Evolutionary conservation across 2,329 filamentous ascomycete species (phyloP).

Genomic region (Penicillium griseofulvum): DNA sequence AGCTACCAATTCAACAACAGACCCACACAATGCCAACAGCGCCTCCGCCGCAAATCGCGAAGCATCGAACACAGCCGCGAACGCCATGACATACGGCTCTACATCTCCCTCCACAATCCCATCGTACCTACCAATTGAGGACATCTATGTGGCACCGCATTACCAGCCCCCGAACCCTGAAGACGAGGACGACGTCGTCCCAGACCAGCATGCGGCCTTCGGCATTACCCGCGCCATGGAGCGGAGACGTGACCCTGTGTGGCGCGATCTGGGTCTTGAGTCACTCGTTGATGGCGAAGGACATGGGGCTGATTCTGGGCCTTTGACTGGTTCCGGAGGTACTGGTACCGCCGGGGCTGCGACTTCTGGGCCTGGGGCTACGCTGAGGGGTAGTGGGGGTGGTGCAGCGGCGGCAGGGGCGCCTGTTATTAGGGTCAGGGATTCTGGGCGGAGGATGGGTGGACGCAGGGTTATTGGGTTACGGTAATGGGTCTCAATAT

Average conservation of each 20-base stretch:
- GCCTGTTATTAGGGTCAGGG: constrained; percentile 25
- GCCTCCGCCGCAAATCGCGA: neutral
- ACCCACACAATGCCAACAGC: constrained; percentile 3
- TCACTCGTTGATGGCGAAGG: constrained; percentile 45
- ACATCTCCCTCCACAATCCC: constrained; percentile 35
- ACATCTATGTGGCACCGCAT: constrained; percentile 60
- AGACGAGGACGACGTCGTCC: constrained; percentile 66
- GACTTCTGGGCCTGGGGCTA: constrained; percentile 16
- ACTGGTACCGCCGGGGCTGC: constrained; percentile 17
- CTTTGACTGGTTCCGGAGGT: constrained; percentile 20
- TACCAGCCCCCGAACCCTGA: constrained; percentile 64
- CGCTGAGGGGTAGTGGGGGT: constrained; percentile 18
- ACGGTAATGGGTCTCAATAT: neutral
- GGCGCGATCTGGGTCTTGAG: constrained; percentile 59
- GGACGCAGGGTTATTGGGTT: constrained; percentile 39
- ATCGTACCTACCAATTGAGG: constrained; percentile 53
- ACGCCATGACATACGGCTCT: constrained; percentile 29
- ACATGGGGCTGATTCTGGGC: constrained; percentile 15
- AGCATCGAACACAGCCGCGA: constrained; percentile 7
- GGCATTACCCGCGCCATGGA: constrained; percentile 63
- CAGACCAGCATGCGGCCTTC: constrained; percentile 66
- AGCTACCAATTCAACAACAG: neutral
- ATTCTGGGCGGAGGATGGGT: constrained; percentile 38
- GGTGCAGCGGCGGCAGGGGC: constrained; percentile 18
- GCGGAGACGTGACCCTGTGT: constrained; percentile 52